Conservation (phyloP, 495 filamentous ascomycete genomes). For the Tuber calosporum region DNA sequence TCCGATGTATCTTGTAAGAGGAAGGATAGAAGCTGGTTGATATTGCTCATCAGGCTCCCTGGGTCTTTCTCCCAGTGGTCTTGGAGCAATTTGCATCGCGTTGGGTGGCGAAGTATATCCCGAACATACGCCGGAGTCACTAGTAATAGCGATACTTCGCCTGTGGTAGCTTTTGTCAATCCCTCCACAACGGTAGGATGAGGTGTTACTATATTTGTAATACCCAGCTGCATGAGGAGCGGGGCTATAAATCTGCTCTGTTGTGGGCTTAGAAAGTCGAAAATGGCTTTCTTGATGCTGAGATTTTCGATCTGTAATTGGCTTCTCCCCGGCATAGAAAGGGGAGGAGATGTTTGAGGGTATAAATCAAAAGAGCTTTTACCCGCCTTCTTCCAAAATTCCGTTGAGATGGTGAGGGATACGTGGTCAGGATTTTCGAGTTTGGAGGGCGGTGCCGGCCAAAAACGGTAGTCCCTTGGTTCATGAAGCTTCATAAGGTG, state of each 20-base stretch:
- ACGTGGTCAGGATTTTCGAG: constrained; percentile 6
- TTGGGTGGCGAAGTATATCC: neutral
- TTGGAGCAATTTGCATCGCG: neutral
- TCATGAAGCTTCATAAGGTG: constrained; percentile 34
- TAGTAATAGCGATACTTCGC: constrained; percentile 4
- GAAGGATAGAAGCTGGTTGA: constrained; percentile 20
- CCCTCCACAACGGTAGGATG: constrained; percentile 4
- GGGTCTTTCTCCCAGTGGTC: constrained; percentile 17
- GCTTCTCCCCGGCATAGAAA: constrained; percentile 26
- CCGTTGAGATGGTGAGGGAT: constrained; percentile 24
- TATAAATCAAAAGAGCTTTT: constrained; percentile 17
- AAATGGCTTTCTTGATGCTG: constrained; percentile 11
- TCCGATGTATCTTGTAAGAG: constrained; percentile 6
- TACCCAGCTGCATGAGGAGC: constrained; percentile 16
- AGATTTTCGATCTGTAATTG: constrained; percentile 5
- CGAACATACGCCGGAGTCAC: constrained; percentile 20
- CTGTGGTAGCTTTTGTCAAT: neutral
- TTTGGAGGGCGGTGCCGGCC: constrained; percentile 39
- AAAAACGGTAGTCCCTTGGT: constrained; percentile 41
- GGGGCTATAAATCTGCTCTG: constrained; percentile 18
- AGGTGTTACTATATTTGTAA: constrained; percentile 21
- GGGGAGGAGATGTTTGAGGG: constrained; percentile 18
- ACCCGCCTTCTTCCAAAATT: constrained; percentile 22
- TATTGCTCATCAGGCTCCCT: constrained; percentile 8
- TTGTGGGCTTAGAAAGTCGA: constrained; percentile 14